Evolutionary conservation across 1,284 basidiomycete species (phyloP).

Genomic region (Rhodotorula sp.): DNA sequence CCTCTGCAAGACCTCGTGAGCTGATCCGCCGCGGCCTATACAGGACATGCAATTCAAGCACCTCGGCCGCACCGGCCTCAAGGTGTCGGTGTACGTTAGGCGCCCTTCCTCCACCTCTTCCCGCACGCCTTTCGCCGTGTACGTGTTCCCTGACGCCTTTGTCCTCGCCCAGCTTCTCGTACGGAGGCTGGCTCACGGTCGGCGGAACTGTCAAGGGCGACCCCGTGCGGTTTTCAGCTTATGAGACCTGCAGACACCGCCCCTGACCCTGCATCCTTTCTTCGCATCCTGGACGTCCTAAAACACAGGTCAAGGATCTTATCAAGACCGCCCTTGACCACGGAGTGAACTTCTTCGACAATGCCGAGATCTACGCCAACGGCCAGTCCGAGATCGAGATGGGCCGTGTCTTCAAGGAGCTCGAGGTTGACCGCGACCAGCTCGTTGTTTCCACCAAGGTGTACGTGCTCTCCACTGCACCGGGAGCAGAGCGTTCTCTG

Average conservation of each 20-base stretch:
- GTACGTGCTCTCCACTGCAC: conserved; percentile 46
- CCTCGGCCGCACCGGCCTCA: conserved; percentile 26
- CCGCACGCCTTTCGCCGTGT: neutral
- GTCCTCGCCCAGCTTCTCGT: conserved; percentile 7
- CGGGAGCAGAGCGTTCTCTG: conserved; percentile 36
- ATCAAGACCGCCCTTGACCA: conserved; percentile 53
- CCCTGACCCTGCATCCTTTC: neutral
- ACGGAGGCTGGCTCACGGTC: conserved; percentile 36
- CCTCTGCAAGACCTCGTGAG: no score
- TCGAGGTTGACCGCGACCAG: conserved; percentile 50
- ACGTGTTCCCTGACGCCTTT: neutral
- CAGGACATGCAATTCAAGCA: conserved; percentile 33
- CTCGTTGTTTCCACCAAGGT: conserved; percentile 54
- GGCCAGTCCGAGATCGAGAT: conserved; percentile 61
- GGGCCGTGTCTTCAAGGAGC: conserved; percentile 51
- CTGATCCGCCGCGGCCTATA: no score
- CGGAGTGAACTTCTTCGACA: conserved; percentile 12
- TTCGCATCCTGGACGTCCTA: neutral
- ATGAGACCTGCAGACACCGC: neutral
- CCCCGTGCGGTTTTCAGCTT: neutral
- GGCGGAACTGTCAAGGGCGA: conserved; percentile 27
- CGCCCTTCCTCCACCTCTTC: neutral
- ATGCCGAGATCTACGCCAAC: conserved; percentile 47
- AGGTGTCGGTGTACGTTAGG: conserved; percentile 14
- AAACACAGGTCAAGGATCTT: conserved; percentile 44